Evolutionary conservation across 768 basidiomycete species (phyloP), one percentile per base, ranked within the genome.

Genomic region (Daedalea quercina): DNA sequence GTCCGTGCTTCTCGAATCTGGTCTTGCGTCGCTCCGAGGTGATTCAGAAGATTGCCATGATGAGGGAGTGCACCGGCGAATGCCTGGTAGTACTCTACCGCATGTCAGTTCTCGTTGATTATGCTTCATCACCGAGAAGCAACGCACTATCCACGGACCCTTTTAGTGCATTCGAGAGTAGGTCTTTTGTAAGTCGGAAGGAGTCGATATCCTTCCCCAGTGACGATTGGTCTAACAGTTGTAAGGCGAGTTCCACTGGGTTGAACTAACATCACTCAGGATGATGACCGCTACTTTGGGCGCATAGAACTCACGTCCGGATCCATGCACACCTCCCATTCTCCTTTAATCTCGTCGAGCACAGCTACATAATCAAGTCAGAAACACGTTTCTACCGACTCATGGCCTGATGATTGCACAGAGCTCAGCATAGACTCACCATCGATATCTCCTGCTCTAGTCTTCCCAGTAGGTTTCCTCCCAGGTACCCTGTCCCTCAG

Each of bases 11-110:
- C 79, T 20, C 76, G 73, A 34, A 94, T 80, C 60, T 96, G 87
- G 0, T 73, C 69, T 67, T 95, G 94, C 3, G 88, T 81, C 31
- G 80, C 76, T 13, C 74, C 73, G 3, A 99, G 76, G 52, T 90
- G 85, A 44, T 70, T 78, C 37, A 94, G 61, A 12, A 97, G 75
- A 2, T 84, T 78, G 1, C 90, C 80, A 66, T 98, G 96, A 58
- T 92, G 91, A 0, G 94, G 92, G 22, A 98, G 73, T 0, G 94
- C 86, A n/a, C 92, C 85, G 41, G 92, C 93, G 67, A 97, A 98
- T 2, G 94, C 84, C 69, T 95, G 86, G 65, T 94, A 96, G 63
- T 97, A 87, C 61, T 86, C 89, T 90, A 68, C 57, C 56, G 57
- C 9, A 33, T 45, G 26, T 51, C 24, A 35, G 47, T 28, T 28